Percentiles rank a stretch among this genome's conserved stretches.
These are phyloP conservation scores for Candida neerlandica DNA, from an alignment of 1,139 yeast species.

Conservation along the genomic window DNA sequence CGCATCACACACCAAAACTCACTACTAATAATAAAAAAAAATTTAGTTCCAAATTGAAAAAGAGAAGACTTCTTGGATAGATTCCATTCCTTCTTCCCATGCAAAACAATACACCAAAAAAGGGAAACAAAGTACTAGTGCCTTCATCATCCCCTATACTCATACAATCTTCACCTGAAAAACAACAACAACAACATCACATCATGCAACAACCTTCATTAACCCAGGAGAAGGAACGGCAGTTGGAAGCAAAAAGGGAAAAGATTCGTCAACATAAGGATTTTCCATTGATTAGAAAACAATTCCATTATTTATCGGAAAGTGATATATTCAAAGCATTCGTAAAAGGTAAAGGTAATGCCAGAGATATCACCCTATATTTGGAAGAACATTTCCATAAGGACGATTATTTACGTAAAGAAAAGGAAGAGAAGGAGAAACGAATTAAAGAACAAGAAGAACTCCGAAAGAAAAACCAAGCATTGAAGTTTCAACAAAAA, in stretches of 20 bases:
- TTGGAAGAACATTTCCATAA: slow-evolving; percentile 40
- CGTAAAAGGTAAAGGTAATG: slow-evolving; percentile 58
- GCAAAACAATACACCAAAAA: slow-evolving; percentile 17
- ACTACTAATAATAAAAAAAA: no score
- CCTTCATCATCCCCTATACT: slow-evolving; percentile 42
- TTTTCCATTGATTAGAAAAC: slow-evolving; percentile 50
- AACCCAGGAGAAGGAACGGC: slow-evolving; percentile 28
- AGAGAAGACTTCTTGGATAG: no score
- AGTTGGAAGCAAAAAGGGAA: slow-evolving; percentile 40
- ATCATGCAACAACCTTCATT: slow-evolving; percentile 15
- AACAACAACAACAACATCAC: slow-evolving; percentile 14
- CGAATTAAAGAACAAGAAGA: slow-evolving; percentile 22
- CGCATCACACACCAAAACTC: no score
- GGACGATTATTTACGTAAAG: slow-evolving; percentile 28
- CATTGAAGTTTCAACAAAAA: slow-evolving; percentile 17
- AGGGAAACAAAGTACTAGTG: slow-evolving; percentile 32
- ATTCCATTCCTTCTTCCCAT: background rate
- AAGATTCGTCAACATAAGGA: slow-evolving; percentile 45
- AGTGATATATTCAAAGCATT: slow-evolving; percentile 63
- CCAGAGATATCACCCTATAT: slow-evolving; percentile 56
- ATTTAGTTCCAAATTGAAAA: no score
- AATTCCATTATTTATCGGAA: slow-evolving; percentile 49
- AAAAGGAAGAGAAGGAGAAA: slow-evolving; percentile 21
- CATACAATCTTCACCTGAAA: slow-evolving; percentile 27
- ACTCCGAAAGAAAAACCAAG: slow-evolving; percentile 16